Conservation (phyloP, 345 rosid genomes). For the Hibiscus syriacus region DNA sequence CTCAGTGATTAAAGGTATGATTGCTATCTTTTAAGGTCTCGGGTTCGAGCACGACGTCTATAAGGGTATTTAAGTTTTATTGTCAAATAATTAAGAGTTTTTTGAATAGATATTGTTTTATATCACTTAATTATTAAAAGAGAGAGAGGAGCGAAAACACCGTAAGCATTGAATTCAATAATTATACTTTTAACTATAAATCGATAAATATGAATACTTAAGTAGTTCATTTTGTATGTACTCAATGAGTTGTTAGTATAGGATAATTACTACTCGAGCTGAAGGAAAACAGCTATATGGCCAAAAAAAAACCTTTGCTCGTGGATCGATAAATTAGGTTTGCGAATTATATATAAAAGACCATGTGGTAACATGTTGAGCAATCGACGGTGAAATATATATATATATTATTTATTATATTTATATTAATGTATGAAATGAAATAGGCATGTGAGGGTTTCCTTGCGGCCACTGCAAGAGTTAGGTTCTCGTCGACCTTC, state of each 20-base stretch:
- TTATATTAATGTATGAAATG: background rate
- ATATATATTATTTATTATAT: background rate
- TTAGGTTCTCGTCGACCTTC: conserved; percentile 37
- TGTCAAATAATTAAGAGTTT: no score
- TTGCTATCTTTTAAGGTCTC: no score
- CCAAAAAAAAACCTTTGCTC: background rate
- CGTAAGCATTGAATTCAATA: background rate
- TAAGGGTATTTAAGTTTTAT: no score
- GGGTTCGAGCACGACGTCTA: no score
- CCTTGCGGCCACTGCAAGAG: conserved; percentile 16
- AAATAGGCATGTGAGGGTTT: conserved; percentile 6
- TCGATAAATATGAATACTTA: background rate
- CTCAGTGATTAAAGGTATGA: no score
- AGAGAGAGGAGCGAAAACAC: no score
- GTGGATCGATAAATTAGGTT: background rate
- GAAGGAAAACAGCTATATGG: background rate
- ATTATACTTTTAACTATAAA: background rate
- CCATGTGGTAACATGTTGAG: background rate
- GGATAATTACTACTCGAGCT: background rate
- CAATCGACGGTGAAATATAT: background rate
- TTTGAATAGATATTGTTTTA: no score
- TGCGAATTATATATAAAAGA: background rate
- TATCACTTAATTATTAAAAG: no score
- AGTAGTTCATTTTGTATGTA: background rate
- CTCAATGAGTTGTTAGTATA: background rate